These are phyloP conservation scores for Colletotrichum tabaci DNA, from an alignment of 2,329 filamentous ascomycete genomes.

Conservation along the genomic window DNA sequence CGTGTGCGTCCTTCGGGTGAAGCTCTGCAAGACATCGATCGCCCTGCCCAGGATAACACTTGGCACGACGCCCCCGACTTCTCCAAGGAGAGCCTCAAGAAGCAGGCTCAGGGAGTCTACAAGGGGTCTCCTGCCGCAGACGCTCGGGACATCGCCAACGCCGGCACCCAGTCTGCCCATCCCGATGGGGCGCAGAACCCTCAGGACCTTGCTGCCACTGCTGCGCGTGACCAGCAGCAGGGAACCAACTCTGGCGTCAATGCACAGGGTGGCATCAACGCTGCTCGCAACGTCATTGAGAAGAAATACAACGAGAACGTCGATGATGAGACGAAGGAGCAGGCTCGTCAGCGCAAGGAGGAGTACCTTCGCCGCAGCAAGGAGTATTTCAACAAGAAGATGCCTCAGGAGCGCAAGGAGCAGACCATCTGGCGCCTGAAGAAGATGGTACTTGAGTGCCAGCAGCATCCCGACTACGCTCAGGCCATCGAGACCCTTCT, in stretches of 20 bases:
- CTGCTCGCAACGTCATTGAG: slow-evolving; percentile 62
- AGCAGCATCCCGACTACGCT: slow-evolving; percentile 94
- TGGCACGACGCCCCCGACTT: slow-evolving; percentile 92
- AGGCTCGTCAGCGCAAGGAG: slow-evolving; percentile 59
- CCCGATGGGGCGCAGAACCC: slow-evolving; percentile 69
- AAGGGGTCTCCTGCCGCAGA: slow-evolving; percentile 71
- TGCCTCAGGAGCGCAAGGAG: slow-evolving; percentile 93
- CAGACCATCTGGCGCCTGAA: slow-evolving; percentile 92
- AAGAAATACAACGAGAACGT: slow-evolving; percentile 74
- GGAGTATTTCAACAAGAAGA: slow-evolving; percentile 87
- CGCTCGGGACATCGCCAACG: slow-evolving; percentile 70
- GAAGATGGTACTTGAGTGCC: slow-evolving; percentile 98
- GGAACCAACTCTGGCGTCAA: slow-evolving; percentile 64
- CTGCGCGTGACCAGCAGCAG: slow-evolving; percentile 63
- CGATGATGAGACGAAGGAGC: slow-evolving; percentile 74
- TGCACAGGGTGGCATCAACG: slow-evolving; percentile 62
- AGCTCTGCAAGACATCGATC: slow-evolving; percentile 81
- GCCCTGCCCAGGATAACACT: slow-evolving; percentile 89
- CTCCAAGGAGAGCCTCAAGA: slow-evolving; percentile 77
- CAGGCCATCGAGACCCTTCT: slow-evolving; percentile 92
- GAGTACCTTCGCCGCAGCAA: slow-evolving; percentile 67
- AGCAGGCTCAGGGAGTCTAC: slow-evolving; percentile 76
- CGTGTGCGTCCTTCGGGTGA: slow-evolving; percentile 85
- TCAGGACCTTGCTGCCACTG: slow-evolving; percentile 62
- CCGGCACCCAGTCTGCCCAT: slow-evolving; percentile 71